Evolutionary conservation across 768 basidiomycete species (phyloP).

Genomic region (Phaeolepiota aurea): DNA sequence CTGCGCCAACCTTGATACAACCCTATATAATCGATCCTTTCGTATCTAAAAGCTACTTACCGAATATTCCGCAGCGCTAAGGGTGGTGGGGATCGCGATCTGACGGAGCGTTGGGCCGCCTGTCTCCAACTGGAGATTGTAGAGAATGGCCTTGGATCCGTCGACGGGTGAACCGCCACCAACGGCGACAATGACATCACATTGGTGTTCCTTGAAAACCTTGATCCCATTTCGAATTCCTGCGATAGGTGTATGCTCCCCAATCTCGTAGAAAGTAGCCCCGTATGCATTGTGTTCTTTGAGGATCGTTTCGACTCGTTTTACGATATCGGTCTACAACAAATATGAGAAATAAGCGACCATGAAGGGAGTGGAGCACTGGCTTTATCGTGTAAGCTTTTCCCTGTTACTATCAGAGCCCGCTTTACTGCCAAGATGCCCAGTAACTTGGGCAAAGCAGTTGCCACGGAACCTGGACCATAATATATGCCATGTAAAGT

Average conservation of each 20-base stretch:
- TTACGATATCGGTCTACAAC: slow-evolving; percentile 53
- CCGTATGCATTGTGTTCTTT: slow-evolving; percentile 51
- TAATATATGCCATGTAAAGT: slow-evolving; percentile 64
- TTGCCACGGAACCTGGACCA: slow-evolving; percentile 58
- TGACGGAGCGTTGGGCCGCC: slow-evolving; percentile 49
- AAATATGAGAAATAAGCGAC: not conserved
- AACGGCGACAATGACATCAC: slow-evolving; percentile 64
- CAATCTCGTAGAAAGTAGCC: slow-evolving; percentile 65
- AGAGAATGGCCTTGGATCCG: slow-evolving; percentile 66
- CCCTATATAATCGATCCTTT: too few relatives aligned
- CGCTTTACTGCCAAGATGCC: slow-evolving; percentile 45
- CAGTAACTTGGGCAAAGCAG: slow-evolving; percentile 58
- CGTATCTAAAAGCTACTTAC: slow-evolving; percentile 36
- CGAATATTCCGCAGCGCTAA: slow-evolving; percentile 72
- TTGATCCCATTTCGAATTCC: slow-evolving; percentile 53
- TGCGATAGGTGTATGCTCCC: slow-evolving; percentile 62
- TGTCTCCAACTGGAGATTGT: slow-evolving; percentile 47
- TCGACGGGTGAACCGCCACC: slow-evolving; percentile 82
- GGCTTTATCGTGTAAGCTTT: slow-evolving; percentile 58
- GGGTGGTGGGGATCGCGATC: slow-evolving; percentile 76
- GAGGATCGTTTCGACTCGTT: slow-evolving; percentile 46
- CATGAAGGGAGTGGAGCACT: not conserved
- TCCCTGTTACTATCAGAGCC: slow-evolving; percentile 68
- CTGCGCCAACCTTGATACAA: slow-evolving; percentile 49
- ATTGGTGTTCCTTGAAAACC: slow-evolving; percentile 43